These are phyloP conservation scores for Ophiostoma quercus DNA, from an alignment of 2,329 filamentous ascomycete genomes.

Conservation along the genomic window DNA sequence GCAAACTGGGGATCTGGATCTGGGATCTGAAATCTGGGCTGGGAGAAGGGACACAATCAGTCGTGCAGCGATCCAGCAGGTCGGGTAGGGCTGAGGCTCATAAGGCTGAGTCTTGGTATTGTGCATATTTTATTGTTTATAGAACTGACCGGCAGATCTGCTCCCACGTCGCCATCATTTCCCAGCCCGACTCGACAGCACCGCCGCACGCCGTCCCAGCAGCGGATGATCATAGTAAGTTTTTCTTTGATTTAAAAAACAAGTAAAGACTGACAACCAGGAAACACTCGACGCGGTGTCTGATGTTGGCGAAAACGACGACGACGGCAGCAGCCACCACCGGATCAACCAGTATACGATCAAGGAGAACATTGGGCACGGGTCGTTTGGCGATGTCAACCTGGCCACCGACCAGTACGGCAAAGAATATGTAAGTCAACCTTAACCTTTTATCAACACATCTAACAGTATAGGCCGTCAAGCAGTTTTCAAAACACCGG, in stretches of 20 bases:
- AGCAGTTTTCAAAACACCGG: constrained; percentile 93
- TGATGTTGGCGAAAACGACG: constrained; percentile 77
- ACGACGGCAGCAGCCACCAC: constrained; percentile 75
- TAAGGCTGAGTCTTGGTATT: neutral
- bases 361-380: constrained; percentile 90
- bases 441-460: neutral
- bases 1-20: neutral
- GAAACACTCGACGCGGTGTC: constrained; percentile 89
- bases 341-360: constrained; percentile 94
- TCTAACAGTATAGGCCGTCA: constrained; percentile 63
- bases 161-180: constrained; percentile 40
- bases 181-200: constrained; percentile 55
- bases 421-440: constrained; percentile 70
- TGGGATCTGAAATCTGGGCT: too few species aligned
- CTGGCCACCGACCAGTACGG: constrained; percentile 85
- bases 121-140: neutral
- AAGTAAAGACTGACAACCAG: constrained; percentile 39
- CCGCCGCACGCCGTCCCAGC: constrained; percentile 51
- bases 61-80: neutral
- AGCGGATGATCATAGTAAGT: constrained; percentile 54
- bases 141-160: constrained; percentile 37
- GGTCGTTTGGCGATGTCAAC: constrained; percentile 92
- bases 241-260: neutral
- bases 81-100: neutral
- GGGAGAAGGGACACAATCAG: neutral